Percentiles rank a stretch among this genome's conserved stretches.
Evolutionary conservation across 805 yeast genomes (phyloP).

Genomic region (Millerago galiae): DNA sequence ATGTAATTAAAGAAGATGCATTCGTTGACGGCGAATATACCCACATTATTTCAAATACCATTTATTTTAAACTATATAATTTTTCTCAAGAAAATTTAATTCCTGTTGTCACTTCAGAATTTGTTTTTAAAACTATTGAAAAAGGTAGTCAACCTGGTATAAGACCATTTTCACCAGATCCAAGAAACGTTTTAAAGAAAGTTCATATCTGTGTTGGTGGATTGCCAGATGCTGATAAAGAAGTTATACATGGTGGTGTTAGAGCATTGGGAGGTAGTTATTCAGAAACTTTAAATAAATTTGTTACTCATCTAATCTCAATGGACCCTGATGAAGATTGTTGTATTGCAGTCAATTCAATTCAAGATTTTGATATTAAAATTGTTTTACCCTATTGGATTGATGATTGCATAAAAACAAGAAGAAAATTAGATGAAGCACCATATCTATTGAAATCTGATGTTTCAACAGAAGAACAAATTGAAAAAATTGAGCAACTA

Average conservation of each 20-base stretch:
- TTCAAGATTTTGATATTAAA: slow-evolving; percentile 37
- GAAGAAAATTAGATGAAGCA: slow-evolving; percentile 43
- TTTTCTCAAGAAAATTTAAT: slow-evolving; percentile 47
- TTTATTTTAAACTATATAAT: slow-evolving; percentile 36
- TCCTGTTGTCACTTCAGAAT: slow-evolving; percentile 57
- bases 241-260: slow-evolving; percentile 59
- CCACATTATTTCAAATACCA: slow-evolving; percentile 47
- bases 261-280: slow-evolving; percentile 73
- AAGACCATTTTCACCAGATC: slow-evolving; percentile 66
- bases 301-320: slow-evolving; percentile 76
- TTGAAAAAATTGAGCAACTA: slow-evolving; percentile 10
- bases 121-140: slow-evolving; percentile 48
- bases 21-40: slow-evolving; percentile 22
- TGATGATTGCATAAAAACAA: slow-evolving; percentile 54
- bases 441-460: slow-evolving; percentile 34
- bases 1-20: slow-evolving; percentile 18
- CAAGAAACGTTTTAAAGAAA: slow-evolving; percentile 54
- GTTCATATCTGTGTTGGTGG: slow-evolving; percentile 57
- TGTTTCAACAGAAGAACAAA: slow-evolving; percentile 6
- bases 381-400: slow-evolving; percentile 79
- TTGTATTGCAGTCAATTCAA: slow-evolving; percentile 43
- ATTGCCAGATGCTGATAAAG: slow-evolving; percentile 52
- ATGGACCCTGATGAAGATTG: slow-evolving; percentile 51
- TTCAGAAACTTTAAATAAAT: slow-evolving; percentile 51
- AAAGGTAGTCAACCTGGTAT: slow-evolving; percentile 39